These are phyloP conservation scores for Pseudocercospora musae DNA, from an alignment of 2,329 filamentous ascomycete species.

Conservation along the genomic window DNA sequence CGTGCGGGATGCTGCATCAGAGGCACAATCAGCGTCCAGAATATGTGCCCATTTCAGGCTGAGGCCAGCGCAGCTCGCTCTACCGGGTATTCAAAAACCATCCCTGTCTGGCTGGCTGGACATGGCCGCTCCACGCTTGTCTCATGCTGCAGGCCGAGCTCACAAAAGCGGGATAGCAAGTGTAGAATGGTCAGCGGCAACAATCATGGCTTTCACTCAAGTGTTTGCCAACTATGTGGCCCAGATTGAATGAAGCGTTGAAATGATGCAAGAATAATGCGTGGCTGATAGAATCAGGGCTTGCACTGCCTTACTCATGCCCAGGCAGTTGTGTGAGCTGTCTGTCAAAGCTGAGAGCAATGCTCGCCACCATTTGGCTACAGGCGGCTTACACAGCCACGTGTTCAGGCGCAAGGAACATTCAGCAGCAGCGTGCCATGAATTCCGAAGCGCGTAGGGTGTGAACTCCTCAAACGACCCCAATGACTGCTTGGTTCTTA, in stretches of 20 bases:
- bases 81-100: neutral
- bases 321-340: conserved; percentile 20
- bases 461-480: neutral
- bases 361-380: conserved; percentile 5
- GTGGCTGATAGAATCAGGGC: neutral
- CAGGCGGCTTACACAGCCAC: conserved; percentile 14
- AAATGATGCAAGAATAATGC: conserved; percentile 3
- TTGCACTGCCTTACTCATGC: conserved; percentile 13
- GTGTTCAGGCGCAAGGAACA: conserved; percentile 12
- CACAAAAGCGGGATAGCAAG: neutral
- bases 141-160: neutral
- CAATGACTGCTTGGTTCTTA: neutral
- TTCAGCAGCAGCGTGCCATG: neutral
- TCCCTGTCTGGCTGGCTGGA: neutral
- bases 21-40: conserved; percentile 6
- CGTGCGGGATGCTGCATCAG: neutral
- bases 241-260: neutral
- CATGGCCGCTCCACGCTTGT: neutral
- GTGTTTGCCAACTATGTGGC: neutral
- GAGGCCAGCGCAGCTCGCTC: neutral
- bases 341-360: conserved; percentile 16
- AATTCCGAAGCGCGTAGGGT: no score
- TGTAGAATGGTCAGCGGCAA: neutral
- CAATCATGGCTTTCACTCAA: neutral
- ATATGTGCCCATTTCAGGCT: neutral